Evolutionary conservation across 352 stramenopile species (phyloP), one percentile per base, ranked within the genome.

Genomic region (Globisporangium emineosum): DNA sequence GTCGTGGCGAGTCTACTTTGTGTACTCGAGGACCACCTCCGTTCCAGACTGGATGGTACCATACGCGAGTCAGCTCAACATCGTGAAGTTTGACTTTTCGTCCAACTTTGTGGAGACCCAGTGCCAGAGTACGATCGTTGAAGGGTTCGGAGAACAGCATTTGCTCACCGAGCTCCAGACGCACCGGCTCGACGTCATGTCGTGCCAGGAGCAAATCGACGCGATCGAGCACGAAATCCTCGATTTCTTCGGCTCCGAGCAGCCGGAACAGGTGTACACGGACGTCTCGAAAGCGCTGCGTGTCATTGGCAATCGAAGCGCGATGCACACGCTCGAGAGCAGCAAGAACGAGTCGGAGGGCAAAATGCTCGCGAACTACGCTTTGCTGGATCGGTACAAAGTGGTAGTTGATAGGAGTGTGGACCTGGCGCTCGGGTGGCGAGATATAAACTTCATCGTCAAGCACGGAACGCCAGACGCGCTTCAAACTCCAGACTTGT

Each of bases 171-270:
- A 88, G 53, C 79, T 88, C 5, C 68, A 79, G 15, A 64, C 77
- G 5, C 62, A 90, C 0, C 62, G 75, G 21, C 35, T 79, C 5
- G 80, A 90, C n/a, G 73, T 72, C 37, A 47, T 87, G 3, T 53
- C 75, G 15, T 86, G 70, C 30, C 70, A 88, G 6, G 75, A 89
- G 40, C 82, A 91, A 55, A 77, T 85, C 5, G 69, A 77, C 17
- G 72, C 69, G 0, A 71, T 91, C 4, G 82, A 91, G 57, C 76
- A 81, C 53, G 78, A 91, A 19, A 59, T 91, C 4, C 62, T 91
- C 4, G 78, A 85, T 8, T 88, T 90, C 35, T 81, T 91, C 23
- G 74, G 68, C 35, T 64, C 68, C 0, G 73, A 89, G 30, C 57
- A 78, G 2, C 64, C 77, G 0, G 66, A 70, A 5, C 17, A 66